phyloP scores from a whole-genome alignment of 192 early-diverging fungal genomes.

The Podochytrium sp. region DNA sequence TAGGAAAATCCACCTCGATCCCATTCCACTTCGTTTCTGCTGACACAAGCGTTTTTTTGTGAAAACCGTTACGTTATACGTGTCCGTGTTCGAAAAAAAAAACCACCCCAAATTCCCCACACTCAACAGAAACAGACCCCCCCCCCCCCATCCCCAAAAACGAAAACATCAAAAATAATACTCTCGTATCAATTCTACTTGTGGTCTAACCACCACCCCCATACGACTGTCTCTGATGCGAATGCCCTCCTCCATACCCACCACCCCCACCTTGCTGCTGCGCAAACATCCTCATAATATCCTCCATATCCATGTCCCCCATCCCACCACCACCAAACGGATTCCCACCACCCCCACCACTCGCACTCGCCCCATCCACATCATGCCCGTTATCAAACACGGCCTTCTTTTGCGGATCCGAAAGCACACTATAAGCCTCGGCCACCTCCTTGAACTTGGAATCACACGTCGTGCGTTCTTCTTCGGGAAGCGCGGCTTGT shows the following conservation, averaged over 20 bases:
- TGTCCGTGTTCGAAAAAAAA: too few species aligned
- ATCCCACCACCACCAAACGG: constrained; percentile 35
- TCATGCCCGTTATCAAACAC: constrained; percentile 82
- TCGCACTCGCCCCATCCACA: constrained; percentile 69
- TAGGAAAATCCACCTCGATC: too few species aligned
- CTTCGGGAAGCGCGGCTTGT: constrained; percentile 67
- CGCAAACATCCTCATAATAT: constrained; percentile 54
- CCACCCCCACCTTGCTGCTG: constrained; percentile 8
- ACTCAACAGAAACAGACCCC: too few species aligned
- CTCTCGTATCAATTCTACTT: too few species aligned
- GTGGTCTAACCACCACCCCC: too few species aligned
- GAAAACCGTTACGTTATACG: too few species aligned
- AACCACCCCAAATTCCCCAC: too few species aligned
- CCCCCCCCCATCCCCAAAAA: too few species aligned
- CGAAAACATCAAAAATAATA: too few species aligned
- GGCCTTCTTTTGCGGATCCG: constrained; percentile 79
- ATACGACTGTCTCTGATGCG: background rate
- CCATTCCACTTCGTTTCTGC: too few species aligned
- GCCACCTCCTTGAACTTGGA: constrained; percentile 82
- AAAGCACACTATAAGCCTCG: constrained; percentile 80
- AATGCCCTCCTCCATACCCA: constrained; percentile 24
- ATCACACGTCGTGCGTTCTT: constrained; percentile 63
- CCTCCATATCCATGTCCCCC: constrained; percentile 47
- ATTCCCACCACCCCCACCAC: constrained; percentile 36
- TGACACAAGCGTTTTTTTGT: too few species aligned